These are phyloP conservation scores for Dentipellis sp. DNA, from an alignment of 768 basidiomycete genomes.

Conservation along the genomic window DNA sequence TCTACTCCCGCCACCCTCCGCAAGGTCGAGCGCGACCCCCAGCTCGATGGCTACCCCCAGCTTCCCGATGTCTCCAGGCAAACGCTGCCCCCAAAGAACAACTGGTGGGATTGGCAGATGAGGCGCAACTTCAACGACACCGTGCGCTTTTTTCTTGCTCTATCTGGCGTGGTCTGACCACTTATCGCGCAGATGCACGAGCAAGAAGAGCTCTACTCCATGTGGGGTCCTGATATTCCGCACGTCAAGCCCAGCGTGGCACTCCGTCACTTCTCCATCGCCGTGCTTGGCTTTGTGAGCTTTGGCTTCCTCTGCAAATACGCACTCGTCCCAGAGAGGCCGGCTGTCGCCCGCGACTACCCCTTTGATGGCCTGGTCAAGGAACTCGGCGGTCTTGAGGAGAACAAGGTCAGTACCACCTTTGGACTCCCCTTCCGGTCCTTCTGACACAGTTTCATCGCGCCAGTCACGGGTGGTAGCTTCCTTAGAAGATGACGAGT, in stretches of 20 bases:
- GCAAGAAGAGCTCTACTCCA: slow-evolving; percentile 69
- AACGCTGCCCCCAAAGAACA: slow-evolving; percentile 41
- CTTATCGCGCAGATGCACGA: slow-evolving; percentile 53
- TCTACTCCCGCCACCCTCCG: slow-evolving; percentile 19
- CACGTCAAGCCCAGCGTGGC: slow-evolving; percentile 51
- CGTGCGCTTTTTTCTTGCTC: slow-evolving; percentile 29
- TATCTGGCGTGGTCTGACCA: too few species aligned
- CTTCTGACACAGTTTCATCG: slow-evolving; percentile 3
- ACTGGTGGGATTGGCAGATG: slow-evolving; percentile 72
- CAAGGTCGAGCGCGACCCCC: slow-evolving; percentile 43
- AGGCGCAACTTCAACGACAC: slow-evolving; percentile 77
- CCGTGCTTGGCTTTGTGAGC: slow-evolving; percentile 49
- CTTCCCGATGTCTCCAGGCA: slow-evolving; percentile 63
- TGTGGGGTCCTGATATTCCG: slow-evolving; percentile 83
- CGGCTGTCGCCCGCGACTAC: slow-evolving; percentile 64
- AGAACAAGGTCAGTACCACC: slow-evolving; percentile 53
- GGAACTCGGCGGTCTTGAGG: slow-evolving; percentile 73
- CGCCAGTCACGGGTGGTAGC: slow-evolving; percentile 29
- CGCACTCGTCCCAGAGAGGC: slow-evolving; percentile 47
- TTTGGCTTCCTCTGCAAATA: slow-evolving; percentile 54
- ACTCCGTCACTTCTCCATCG: slow-evolving; percentile 55
- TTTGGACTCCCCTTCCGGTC: background rate
- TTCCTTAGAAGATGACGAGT: slow-evolving; percentile 24
- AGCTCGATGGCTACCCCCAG: slow-evolving; percentile 65
- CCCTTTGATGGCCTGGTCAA: slow-evolving; percentile 66